These are phyloP conservation scores for Saprolegnia parasitica DNA, from an alignment of 352 stramenopile species.

Conservation along the genomic window DNA sequence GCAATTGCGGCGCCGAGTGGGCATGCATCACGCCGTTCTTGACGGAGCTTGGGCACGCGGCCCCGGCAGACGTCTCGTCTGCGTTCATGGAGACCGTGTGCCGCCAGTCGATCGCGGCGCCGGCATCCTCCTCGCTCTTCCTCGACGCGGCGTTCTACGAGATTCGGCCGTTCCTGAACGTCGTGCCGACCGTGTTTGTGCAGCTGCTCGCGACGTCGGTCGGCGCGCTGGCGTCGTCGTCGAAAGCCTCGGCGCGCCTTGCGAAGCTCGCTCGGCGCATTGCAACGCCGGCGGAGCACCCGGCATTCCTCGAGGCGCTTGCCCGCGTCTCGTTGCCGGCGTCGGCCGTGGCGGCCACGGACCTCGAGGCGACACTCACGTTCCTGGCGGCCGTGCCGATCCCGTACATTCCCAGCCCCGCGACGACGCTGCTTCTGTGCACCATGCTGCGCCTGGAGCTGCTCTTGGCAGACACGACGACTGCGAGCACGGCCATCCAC, in stretches of 20 bases:
- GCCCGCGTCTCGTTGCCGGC: background rate
- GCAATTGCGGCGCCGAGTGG: background rate
- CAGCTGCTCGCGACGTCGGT: background rate
- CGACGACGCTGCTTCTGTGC: background rate
- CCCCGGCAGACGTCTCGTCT: constrained; percentile 38
- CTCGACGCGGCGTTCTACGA: constrained; percentile 78
- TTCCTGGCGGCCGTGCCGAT: constrained; percentile 17
- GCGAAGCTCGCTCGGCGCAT: background rate
- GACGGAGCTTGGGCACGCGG: constrained; percentile 30
- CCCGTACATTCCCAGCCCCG: background rate
- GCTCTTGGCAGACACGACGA: background rate
- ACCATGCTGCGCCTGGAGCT: constrained; percentile 12
- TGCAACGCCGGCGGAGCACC: background rate
- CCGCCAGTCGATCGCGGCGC: constrained; percentile 24
- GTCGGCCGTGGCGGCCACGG: background rate
- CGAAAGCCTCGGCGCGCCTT: background rate
- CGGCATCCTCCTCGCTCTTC: constrained; percentile 47
- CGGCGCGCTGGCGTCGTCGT: background rate
- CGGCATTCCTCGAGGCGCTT: background rate
- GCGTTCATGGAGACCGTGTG: constrained; percentile 38
- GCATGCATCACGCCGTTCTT: constrained; percentile 15
- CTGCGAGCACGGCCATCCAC: background rate
- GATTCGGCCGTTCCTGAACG: constrained; percentile 44
- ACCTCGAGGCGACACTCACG: background rate
- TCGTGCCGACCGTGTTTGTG: constrained; percentile 40